Evolutionary conservation across 441 rosid genomes (phyloP).

Genomic region (Iberis amara): DNA sequence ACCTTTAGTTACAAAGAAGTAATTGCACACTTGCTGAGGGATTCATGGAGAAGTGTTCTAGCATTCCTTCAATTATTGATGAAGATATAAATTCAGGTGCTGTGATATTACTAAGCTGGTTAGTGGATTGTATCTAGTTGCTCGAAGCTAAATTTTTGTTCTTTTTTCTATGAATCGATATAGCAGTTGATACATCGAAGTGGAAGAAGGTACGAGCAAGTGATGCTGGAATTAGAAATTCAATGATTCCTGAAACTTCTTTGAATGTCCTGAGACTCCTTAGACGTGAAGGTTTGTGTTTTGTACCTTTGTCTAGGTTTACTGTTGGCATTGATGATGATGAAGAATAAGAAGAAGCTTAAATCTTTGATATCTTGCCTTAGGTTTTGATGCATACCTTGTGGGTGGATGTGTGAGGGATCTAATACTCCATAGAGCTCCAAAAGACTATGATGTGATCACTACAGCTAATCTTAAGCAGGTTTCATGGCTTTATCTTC

Average conservation of each 20-base stretch:
- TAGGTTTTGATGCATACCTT: conserved; percentile 79
- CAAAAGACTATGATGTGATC: conserved; percentile 93
- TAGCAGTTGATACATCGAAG: conserved; percentile 45
- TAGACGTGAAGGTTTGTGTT: conserved; percentile 39
- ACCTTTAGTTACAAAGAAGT: conserved; percentile 36
- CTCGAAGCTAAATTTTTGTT: neutral
- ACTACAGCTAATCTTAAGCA: conserved; percentile 73
- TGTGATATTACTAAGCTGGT: neutral
- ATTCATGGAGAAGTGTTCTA: conserved; percentile 28
- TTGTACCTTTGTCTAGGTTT: conserved; percentile 9
- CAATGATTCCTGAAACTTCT: conserved; percentile 49
- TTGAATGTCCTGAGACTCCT: conserved; percentile 56
- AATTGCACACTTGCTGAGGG: conserved; percentile 33
- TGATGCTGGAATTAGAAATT: conserved; percentile 39
- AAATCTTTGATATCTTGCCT: conserved; percentile 2
- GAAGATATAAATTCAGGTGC: conserved; percentile 31
- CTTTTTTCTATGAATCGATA: conserved; percentile 2
- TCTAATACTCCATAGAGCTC: conserved; percentile 61
- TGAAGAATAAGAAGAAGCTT: conserved; percentile 3
- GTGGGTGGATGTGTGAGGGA: conserved; percentile 99
- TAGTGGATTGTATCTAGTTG: neutral
- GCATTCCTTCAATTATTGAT: conserved; percentile 30
- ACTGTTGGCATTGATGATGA: neutral
- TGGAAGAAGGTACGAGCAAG: conserved; percentile 60
- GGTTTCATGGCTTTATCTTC: conserved; percentile 38